Base-by-base conservation (phyloP, 306 rosid species). In the Rubus parviflorus region DNA sequence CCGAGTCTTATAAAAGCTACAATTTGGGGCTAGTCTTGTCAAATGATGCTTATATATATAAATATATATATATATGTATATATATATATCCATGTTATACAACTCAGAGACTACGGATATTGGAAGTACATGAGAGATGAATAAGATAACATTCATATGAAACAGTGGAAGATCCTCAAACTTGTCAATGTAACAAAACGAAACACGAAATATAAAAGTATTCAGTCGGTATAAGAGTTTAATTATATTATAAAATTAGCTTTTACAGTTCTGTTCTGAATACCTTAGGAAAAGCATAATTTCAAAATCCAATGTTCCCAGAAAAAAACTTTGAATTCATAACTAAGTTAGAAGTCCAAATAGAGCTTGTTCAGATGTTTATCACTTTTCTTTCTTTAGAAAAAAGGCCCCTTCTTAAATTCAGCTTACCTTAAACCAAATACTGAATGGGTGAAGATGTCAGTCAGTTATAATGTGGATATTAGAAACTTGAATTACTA, bases 401-500 rank as follows among this genome's bases (percentile, higher is more conserved):
- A 12, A 12, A 47, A 47, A 10, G 51, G 5, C 16, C 51, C 14
- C 9, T 60, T 60, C 17, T 25, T 23, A 22, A 9, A 23, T 54
- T 58, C 64, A 58, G 64, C 10, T 22, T 56, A 56, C 30, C 2
- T 1, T 30, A 30, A 17, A 61, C 42, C 40, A 61, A 61, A 61
- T 61, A 30, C 65, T 25, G 37, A 4, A 61, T 58, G 16, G 42
- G 35, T 30, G 35, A 30, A 30, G 35, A 30, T 30, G 2, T 30
- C 35, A 30, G 35, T 30, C 35, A 30, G 35, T 30, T 30, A 30
- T 30, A 30, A 30, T 30, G 35, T 30, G 35, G 35, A 30, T 30
- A 30, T 30, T 30, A 78, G 48, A 45, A 8, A 45, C 1, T 45
- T 15, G 17, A 49, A 14, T 64, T 47, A 51, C 74, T 76, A 83